A percentile compares a stretch with the other conserved stretches of the same genome.
phyloP scores from a whole-genome alignment of 2,329 filamentous ascomycete species.

The Cladosporium sp. region DNA sequence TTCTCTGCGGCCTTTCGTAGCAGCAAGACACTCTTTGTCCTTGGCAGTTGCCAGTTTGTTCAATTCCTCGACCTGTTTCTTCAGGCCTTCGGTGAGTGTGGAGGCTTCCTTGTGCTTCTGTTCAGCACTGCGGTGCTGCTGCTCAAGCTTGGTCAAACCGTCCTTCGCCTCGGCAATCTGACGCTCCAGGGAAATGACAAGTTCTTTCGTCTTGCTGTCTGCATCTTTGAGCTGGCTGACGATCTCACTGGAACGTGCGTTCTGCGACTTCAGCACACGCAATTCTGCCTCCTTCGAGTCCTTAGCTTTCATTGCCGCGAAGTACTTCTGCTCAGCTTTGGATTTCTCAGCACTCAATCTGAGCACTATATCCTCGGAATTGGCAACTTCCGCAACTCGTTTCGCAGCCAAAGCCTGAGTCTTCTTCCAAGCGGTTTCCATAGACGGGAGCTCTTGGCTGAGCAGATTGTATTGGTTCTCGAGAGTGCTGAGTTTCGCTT shows the following conservation, averaged over 20 bases:
- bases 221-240: slow-evolving; percentile 89
- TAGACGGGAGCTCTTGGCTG: slow-evolving; percentile 77
- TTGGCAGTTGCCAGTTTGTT: slow-evolving; percentile 68
- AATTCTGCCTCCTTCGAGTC: slow-evolving; percentile 79
- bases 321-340: slow-evolving; percentile 97
- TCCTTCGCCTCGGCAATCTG: slow-evolving; percentile 79
- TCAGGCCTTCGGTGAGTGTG: slow-evolving; percentile 64
- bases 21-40: slow-evolving; percentile 61
- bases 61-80: slow-evolving; percentile 69
- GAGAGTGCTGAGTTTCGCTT: slow-evolving; percentile 65
- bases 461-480: slow-evolving; percentile 77
- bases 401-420: slow-evolving; percentile 77
- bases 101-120: slow-evolving; percentile 62
- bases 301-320: slow-evolving; percentile 88
- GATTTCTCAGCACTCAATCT: slow-evolving; percentile 79
- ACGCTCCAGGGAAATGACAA: slow-evolving; percentile 83
- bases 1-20: slow-evolving; percentile 55
- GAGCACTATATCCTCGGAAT: slow-evolving; percentile 70
- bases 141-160: slow-evolving; percentile 61
- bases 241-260: slow-evolving; percentile 85
- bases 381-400: slow-evolving; percentile 72
- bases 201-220: slow-evolving; percentile 66
- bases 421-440: slow-evolving; percentile 87
- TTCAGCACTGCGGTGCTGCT: slow-evolving; percentile 71
- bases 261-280: slow-evolving; percentile 70